Evolutionary conservation across 495 filamentous ascomycete species (phyloP).

Genomic region (Oidiodendron maius): DNA sequence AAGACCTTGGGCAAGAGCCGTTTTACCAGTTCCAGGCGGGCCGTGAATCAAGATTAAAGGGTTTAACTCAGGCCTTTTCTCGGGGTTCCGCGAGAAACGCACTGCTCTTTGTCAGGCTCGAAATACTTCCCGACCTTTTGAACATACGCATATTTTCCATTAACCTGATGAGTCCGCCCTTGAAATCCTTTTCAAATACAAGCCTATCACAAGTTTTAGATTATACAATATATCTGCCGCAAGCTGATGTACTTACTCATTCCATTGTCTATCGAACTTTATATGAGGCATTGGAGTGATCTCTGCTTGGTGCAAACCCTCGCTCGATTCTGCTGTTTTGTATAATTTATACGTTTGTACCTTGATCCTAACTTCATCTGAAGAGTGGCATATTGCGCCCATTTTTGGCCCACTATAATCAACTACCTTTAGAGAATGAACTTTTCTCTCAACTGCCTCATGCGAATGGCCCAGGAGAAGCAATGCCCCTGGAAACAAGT

Average conservation of each 20-base stretch:
- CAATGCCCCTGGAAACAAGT: conserved; percentile 3
- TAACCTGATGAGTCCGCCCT: conserved; percentile 32
- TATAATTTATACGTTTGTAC: conserved; percentile 13
- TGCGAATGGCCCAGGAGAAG: conserved; percentile 2
- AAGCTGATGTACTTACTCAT: conserved; percentile 28
- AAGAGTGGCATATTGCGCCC: neutral
- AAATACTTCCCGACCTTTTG: neutral
- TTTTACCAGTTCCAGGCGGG: conserved; percentile 50
- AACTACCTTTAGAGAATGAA: conserved; percentile 11
- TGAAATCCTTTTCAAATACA: conserved; percentile 41
- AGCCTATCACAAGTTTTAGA: conserved; percentile 24
- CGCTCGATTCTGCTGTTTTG: neutral
- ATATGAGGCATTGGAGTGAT: conserved; percentile 34
- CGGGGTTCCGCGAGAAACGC: conserved; percentile 15
- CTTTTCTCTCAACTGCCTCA: neutral
- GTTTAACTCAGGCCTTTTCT: conserved; percentile 15
- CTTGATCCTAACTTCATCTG: conserved; percentile 2
- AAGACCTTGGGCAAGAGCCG: conserved; percentile 41
- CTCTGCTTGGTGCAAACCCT: conserved; percentile 17
- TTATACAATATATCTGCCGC: neutral
- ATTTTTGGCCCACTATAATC: conserved; percentile 12
- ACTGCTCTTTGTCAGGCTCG: conserved; percentile 10
- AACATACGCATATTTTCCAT: conserved; percentile 38
- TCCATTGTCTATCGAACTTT: conserved; percentile 37
- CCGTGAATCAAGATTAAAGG: conserved; percentile 41